phyloP scores from a whole-genome alignment of 352 stramenopile genomes.

The Phytophthora pini region DNA sequence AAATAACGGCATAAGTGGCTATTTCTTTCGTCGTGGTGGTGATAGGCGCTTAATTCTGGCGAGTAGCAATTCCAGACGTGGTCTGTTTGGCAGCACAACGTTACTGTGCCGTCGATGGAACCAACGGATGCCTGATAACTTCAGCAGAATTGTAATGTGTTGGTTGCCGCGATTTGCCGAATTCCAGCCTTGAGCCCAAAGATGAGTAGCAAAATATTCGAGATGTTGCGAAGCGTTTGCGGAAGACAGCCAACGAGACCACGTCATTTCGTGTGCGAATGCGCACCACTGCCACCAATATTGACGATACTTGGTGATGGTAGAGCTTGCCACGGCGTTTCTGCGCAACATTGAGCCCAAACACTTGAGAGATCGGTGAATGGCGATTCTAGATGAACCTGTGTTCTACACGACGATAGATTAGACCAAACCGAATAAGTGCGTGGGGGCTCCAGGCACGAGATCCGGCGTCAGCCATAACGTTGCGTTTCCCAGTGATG shows the following conservation, averaged over 20 bases:
- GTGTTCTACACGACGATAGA: too few relatives aligned
- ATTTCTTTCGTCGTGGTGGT: slow-evolving; percentile 8
- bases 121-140: slow-evolving; percentile 7
- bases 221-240: too few relatives aligned
- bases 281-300: slow-evolving; percentile 15
- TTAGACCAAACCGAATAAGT: too few relatives aligned
- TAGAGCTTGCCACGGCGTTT: too few relatives aligned
- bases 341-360: too few relatives aligned
- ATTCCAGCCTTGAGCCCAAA: too few relatives aligned
- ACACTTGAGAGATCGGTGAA: too few relatives aligned
- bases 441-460: too few relatives aligned
- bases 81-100: background rate
- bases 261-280: slow-evolving; percentile 17
- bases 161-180: background rate
- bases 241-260: slow-evolving; percentile 14
- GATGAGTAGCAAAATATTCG: too few relatives aligned
- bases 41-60: slow-evolving; percentile 6
- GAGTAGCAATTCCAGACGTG: slow-evolving; percentile 7
- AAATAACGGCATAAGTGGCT: slow-evolving; percentile 12
- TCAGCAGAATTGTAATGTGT: slow-evolving; percentile 4
- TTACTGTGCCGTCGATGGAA: slow-evolving; percentile 7
- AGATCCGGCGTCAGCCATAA: background rate
- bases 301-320: too few relatives aligned
- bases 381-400: too few relatives aligned
- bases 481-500: slow-evolving; percentile 24